Conservation (phyloP, 768 basidiomycete species). For the Paxillus rubicundulus region DNA sequence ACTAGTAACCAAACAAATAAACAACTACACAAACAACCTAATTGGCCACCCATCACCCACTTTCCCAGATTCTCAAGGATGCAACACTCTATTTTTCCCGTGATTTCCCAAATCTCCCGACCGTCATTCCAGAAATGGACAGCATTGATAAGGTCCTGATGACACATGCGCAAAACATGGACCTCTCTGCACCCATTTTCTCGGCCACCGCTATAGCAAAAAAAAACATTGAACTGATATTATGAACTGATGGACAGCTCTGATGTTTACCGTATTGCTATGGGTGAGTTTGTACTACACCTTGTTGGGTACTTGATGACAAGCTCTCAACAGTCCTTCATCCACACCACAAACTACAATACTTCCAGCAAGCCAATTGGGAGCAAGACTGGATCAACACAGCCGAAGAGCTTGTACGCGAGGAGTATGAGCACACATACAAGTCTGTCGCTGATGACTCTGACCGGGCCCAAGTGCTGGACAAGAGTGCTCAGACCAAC, state of each 20-base stretch:
- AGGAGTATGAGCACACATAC: not conserved
- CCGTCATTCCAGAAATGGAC: conserved; percentile 28
- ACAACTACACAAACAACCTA: not conserved
- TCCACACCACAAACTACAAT: conserved; percentile 28
- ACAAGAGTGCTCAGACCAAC: no score
- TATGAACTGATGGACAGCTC: conserved; percentile 23
- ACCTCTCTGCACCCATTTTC: not conserved
- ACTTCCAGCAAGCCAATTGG: conserved; percentile 29
- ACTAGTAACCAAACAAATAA: not conserved
- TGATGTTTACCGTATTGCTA: conserved; percentile 24
- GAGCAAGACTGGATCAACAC: conserved; percentile 24
- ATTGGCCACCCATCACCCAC: not conserved
- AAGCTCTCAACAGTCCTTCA: conserved; percentile 26
- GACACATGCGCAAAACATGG: not conserved
- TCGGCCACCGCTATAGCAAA: not conserved
- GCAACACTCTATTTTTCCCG: conserved; percentile 25
- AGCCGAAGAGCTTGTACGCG: conserved; percentile 14
- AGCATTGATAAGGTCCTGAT: conserved; percentile 22
- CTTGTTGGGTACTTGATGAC: not conserved
- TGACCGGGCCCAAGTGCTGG: not conserved
- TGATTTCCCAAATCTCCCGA: conserved; percentile 20
- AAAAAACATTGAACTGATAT: conserved; percentile 19
- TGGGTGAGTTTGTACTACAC: conserved; percentile 18
- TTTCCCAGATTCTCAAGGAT: conserved; percentile 18
- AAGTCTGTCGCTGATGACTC: conserved; percentile 9